Evolutionary conservation across 2,329 filamentous ascomycete species (phyloP), one percentile per base, ranked within the genome.

Genomic region (Zasmidium angulare): DNA sequence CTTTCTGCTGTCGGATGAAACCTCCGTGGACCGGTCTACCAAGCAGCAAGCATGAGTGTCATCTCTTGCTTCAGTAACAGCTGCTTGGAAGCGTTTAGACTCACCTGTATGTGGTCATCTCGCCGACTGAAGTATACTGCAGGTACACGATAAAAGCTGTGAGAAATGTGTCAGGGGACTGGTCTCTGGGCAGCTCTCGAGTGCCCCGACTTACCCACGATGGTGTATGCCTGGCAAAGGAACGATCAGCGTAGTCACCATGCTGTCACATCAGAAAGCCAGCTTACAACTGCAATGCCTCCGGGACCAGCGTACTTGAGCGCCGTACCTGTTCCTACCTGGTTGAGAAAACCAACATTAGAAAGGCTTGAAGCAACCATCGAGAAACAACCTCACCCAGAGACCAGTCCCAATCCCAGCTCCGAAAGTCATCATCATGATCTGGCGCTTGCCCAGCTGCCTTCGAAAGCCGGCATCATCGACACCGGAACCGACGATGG

Each of bases 401-500:
- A 75, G 63, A 1, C 73, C 73, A 1, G 69, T 74, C 0, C 72
- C 74, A 50, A 76, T 72, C 1, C 72, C 74, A 20, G 70, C 73
- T 0, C 73, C 74, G 59, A 75, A 72, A 11, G 72, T 74, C 69
- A 75, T 72, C 72, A 75, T 75, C 69, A 76, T 76, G 50, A 76
- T 71, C 47, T 74, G 69, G 23, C 74, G 66, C 50, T 71, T 67
- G 1, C 66, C 66, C 14, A 75, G 67, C 22, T 64, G 66, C 21
- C 73, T 69, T 36, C 72, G 70, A 40, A 68, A 74, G 1, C 72
- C 73, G 17, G 69, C 71, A 54, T 64, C 48, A 31, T 64, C 57
- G 36, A 64, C 62, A 2, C 59, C 59, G 1, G 61, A 57, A 1
- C 48, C 43, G 7, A 63, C 48, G 20, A 61, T 51, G 7, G 54